These are phyloP conservation scores for Phaeophleospora eucalypticola DNA, from an alignment of 2,329 filamentous ascomycete species.

Conservation along the genomic window DNA sequence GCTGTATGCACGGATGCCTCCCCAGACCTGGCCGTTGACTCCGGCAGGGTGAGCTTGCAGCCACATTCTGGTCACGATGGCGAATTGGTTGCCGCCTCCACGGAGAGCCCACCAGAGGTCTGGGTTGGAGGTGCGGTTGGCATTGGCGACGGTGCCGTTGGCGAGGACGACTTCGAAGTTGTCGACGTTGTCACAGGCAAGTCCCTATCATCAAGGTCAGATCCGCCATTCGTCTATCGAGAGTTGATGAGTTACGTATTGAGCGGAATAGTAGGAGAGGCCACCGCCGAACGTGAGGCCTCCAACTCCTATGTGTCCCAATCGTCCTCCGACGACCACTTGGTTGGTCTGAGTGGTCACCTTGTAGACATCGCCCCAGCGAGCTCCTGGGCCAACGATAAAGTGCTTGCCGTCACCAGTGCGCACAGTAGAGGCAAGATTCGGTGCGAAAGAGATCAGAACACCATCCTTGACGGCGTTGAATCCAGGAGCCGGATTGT, in stretches of 20 bases:
- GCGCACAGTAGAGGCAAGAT: slow-evolving; percentile 37
- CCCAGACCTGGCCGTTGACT: slow-evolving; percentile 19
- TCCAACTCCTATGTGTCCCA: slow-evolving; percentile 17
- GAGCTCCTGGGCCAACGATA: slow-evolving; percentile 16
- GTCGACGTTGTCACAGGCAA: slow-evolving; percentile 18
- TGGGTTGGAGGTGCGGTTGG: slow-evolving; percentile 39
- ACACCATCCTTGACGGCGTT: slow-evolving; percentile 44
- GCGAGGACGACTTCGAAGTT: slow-evolving; percentile 48
- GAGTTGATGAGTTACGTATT: slow-evolving; percentile 11
- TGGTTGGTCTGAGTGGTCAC: slow-evolving; percentile 15
- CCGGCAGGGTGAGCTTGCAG: slow-evolving; percentile 21
- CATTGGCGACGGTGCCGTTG: slow-evolving; percentile 47
- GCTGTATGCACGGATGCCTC: slow-evolving; percentile 17
- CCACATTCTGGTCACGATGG: slow-evolving; percentile 20
- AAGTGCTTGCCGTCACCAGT: slow-evolving; percentile 17
- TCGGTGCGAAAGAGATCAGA: slow-evolving; percentile 43
- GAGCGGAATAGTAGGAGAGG: slow-evolving; percentile 17
- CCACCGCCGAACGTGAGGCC: slow-evolving; percentile 18
- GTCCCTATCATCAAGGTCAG: slow-evolving; percentile 3
- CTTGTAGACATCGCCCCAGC: slow-evolving; percentile 23
- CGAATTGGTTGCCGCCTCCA: slow-evolving; percentile 52
- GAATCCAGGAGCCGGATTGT: slow-evolving; percentile 46
- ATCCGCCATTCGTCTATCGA: neutral
- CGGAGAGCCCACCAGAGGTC: slow-evolving; percentile 53
- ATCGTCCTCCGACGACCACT: slow-evolving; percentile 15